Evolutionary conservation across 306 rosid species (phyloP).

Genomic region (Cercis canadensis): DNA sequence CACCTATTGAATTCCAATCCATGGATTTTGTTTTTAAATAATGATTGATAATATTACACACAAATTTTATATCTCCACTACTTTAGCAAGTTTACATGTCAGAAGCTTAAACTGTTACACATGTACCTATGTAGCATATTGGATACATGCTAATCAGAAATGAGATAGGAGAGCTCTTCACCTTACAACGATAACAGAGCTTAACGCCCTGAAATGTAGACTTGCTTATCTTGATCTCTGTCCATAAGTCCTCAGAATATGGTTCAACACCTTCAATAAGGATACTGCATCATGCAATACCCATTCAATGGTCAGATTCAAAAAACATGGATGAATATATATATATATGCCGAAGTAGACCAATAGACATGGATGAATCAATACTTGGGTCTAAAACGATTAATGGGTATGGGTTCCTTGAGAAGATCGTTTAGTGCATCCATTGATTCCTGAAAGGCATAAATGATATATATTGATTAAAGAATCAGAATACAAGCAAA

Average conservation of each 20-base stretch:
- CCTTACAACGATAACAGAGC: slow-evolving; percentile 91
- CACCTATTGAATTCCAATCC: no score
- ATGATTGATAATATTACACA: no score
- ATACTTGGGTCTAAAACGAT: slow-evolving; percentile 94
- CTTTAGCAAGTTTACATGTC: no score
- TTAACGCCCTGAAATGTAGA: slow-evolving; percentile 77
- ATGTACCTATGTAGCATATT: slow-evolving; percentile 22
- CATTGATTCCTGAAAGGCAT: slow-evolving; percentile 72
- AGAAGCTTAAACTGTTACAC: slow-evolving; percentile 21
- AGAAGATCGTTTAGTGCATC: slow-evolving; percentile 70
- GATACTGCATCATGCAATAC: slow-evolving; percentile 55
- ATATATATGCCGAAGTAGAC: background rate
- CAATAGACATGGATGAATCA: background rate
- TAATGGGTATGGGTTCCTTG: slow-evolving; percentile 65
- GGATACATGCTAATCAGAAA: slow-evolving; percentile 7
- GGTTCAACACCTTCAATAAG: slow-evolving; percentile 79
- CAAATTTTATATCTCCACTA: no score
- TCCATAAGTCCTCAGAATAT: slow-evolving; percentile 87
- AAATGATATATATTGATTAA: slow-evolving; percentile 26
- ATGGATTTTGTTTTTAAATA: no score
- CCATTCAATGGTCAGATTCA: slow-evolving; percentile 18
- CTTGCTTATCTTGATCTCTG: slow-evolving; percentile 64
- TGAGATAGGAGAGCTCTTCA: slow-evolving; percentile 33
- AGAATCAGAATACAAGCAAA: slow-evolving; percentile 2
- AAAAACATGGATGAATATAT: no score